Evolutionary conservation across 2,329 filamentous ascomycete genomes (phyloP).

Genomic region (Trichoderma sp.): DNA sequence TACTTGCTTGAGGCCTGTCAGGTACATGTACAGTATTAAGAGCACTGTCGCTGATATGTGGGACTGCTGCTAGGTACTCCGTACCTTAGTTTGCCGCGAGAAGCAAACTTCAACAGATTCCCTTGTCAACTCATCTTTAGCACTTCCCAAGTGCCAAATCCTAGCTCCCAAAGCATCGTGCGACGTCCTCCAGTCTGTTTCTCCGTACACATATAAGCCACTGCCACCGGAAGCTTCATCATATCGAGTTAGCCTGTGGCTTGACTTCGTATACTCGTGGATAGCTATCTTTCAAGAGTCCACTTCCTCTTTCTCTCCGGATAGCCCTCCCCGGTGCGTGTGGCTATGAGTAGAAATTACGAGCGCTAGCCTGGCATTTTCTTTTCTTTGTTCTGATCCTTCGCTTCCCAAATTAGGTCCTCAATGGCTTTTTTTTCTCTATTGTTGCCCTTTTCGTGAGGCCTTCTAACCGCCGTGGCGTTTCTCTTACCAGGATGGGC

Average conservation of each 20-base stretch:
- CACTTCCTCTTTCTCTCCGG: background rate
- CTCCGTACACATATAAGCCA: background rate
- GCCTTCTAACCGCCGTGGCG: background rate
- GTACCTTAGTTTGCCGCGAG: background rate
- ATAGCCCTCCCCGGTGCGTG: background rate
- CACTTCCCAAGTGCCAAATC: background rate
- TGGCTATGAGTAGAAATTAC: background rate
- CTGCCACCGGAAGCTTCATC: background rate
- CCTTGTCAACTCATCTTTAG: background rate
- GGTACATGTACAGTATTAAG: background rate
- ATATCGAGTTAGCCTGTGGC: background rate
- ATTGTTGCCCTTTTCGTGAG: background rate
- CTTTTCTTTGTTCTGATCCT: background rate
- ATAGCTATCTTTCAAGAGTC: background rate
- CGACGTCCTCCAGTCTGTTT: background rate
- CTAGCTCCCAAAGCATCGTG: conserved; percentile 3
- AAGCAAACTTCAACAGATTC: background rate
- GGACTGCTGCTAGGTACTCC: background rate
- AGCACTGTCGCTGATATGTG: conserved; percentile 5
- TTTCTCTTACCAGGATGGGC: background rate
- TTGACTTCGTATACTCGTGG: background rate
- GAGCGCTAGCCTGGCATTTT: background rate
- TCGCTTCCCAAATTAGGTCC: background rate
- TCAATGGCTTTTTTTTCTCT: background rate
- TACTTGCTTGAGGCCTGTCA: conserved; percentile 1